Evolutionary conservation across 257 asterid species (phyloP).

Genomic region (Rubia yunnanensis): DNA sequence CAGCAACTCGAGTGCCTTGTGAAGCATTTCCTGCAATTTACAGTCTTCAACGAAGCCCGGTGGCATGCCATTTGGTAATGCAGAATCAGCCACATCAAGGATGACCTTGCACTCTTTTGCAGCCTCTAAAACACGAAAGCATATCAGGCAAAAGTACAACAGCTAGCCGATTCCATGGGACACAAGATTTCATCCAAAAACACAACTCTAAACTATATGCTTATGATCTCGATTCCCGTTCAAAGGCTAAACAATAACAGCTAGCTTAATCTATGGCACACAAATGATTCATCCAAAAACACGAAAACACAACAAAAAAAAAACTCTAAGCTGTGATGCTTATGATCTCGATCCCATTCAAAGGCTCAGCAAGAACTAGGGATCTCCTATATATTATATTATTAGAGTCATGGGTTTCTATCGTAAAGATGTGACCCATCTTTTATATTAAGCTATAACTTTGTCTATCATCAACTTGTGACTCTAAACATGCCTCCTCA

Average conservation of each 20-base stretch:
- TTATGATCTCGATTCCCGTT: too few species aligned
- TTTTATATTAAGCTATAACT: too few species aligned
- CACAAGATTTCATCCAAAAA: not conserved
- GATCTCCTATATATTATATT: too few species aligned
- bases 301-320: too few species aligned
- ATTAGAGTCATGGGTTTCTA: too few species aligned
- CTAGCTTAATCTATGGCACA: not conserved
- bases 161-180: slow-evolving; percentile 3
- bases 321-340: too few species aligned
- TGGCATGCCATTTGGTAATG: slow-evolving; percentile 59
- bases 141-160: slow-evolving; percentile 6
- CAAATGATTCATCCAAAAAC: too few species aligned
- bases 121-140: slow-evolving; percentile 44
- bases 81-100: slow-evolving; percentile 72
- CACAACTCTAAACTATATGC: not conserved
- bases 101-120: slow-evolving; percentile 79
- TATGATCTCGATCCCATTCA: too few species aligned
- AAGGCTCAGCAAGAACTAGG: too few species aligned
- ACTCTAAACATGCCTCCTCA: too few species aligned
- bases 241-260: not conserved
- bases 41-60: slow-evolving; percentile 40
- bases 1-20: slow-evolving; percentile 67
- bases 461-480: too few species aligned
- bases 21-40: slow-evolving; percentile 71
- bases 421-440: too few species aligned